phyloP scores from a whole-genome alignment of 2,329 filamentous ascomycete genomes.

The Clonostachys rhizophaga region DNA sequence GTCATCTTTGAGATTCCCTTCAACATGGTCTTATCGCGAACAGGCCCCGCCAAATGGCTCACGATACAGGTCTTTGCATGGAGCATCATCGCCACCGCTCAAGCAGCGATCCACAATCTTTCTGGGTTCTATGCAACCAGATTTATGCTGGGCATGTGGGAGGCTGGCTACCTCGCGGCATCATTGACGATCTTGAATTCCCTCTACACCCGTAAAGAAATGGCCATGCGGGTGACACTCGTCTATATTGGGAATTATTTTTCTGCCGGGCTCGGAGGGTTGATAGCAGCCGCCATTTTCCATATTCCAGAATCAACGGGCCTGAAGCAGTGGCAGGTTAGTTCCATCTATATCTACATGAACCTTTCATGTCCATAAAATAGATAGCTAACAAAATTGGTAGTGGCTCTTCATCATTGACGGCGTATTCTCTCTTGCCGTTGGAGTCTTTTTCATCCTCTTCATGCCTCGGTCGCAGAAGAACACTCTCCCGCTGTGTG shows the following conservation, averaged over 20 bases:
- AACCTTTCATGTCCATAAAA: too few species aligned
- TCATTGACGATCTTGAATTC: slow-evolving; percentile 36
- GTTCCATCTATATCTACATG: neutral
- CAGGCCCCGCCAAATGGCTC: slow-evolving; percentile 41
- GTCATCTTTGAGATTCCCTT: slow-evolving; percentile 35
- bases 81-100: slow-evolving; percentile 48
- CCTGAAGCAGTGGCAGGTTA: slow-evolving; percentile 3
- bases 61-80: slow-evolving; percentile 47
- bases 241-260: slow-evolving; percentile 24
- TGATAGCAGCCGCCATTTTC: slow-evolving; percentile 6
- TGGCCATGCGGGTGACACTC: slow-evolving; percentile 36
- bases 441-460: slow-evolving; percentile 4
- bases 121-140: slow-evolving; percentile 40
- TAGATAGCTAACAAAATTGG: neutral
- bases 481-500: neutral
- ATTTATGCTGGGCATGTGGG: slow-evolving; percentile 45
- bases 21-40: slow-evolving; percentile 25
- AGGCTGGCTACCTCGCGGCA: slow-evolving; percentile 48
- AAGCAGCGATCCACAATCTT: slow-evolving; percentile 42
- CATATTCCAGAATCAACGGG: slow-evolving; percentile 1
- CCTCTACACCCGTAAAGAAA: slow-evolving; percentile 42
- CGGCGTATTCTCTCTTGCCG: slow-evolving; percentile 3
- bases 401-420: slow-evolving; percentile 7
- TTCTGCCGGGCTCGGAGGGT: slow-evolving; percentile 2
- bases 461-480: neutral